A percentile compares a stretch with the other conserved stretches of the same genome.
phyloP scores from a whole-genome alignment of 2,329 filamentous ascomycete species.

The Aureobasidium vineae region DNA sequence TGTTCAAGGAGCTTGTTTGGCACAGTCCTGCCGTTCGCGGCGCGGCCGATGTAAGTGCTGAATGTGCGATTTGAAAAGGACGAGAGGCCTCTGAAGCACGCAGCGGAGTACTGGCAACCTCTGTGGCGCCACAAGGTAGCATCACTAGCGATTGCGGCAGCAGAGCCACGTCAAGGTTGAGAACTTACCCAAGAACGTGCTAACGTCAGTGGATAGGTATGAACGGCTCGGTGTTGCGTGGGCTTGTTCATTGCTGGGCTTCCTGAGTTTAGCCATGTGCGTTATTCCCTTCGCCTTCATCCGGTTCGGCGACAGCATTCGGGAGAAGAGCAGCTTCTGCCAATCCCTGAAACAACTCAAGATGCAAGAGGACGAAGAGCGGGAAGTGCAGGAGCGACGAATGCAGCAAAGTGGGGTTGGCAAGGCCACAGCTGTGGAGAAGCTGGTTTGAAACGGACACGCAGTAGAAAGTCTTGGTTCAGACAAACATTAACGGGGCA shows the following conservation, averaged over 20 bases:
- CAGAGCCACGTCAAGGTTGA: background rate
- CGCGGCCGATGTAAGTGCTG: conserved; percentile 54
- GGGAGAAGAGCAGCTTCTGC: conserved; percentile 61
- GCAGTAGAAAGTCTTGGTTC: conserved; percentile 10
- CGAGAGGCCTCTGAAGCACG: background rate
- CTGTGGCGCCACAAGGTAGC: background rate
- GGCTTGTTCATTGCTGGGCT: conserved; percentile 55
- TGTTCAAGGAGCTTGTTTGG: conserved; percentile 77
- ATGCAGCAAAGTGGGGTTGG: conserved; percentile 7
- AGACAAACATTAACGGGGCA: background rate
- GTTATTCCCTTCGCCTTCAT: conserved; percentile 61
- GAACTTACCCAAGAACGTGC: background rate
- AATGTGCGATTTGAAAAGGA: background rate
- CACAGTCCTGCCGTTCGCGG: conserved; percentile 54
- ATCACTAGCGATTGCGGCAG: background rate
- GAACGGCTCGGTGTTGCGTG: conserved; percentile 66
- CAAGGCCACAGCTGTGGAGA: conserved; percentile 18
- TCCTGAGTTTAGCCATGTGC: conserved; percentile 51
- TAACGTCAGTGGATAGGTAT: conserved; percentile 38
- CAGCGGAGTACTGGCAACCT: background rate
- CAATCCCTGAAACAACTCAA: conserved; percentile 57
- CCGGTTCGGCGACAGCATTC: conserved; percentile 54
- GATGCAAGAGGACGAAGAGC: conserved; percentile 32
- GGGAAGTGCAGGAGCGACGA: conserved; percentile 29
- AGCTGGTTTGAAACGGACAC: conserved; percentile 17